Conservation (phyloP, 331 rosid species). For the Spiraea crenata region DNA sequence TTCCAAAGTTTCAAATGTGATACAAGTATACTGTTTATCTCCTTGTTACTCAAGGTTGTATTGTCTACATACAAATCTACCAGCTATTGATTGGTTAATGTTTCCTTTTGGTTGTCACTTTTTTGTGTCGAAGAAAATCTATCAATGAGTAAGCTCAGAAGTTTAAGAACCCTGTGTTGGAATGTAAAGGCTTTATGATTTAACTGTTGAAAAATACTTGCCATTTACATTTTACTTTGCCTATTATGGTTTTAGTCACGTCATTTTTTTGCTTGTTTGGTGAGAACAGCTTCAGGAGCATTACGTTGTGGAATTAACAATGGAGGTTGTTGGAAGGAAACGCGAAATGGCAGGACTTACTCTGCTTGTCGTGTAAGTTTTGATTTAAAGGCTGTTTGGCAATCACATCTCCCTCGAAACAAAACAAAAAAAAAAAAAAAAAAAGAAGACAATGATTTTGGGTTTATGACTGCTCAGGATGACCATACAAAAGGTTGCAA, state of each 20-base stretch:
- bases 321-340: constrained; percentile 94
- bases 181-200: not conserved
- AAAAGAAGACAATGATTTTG: not conserved
- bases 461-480: constrained; percentile 48
- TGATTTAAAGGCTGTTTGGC: not conserved
- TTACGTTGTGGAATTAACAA: constrained; percentile 76
- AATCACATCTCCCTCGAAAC: not conserved
- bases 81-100: not conserved
- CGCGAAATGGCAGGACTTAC: constrained; percentile 49
- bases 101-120: not conserved
- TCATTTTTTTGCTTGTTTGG: constrained; percentile 14
- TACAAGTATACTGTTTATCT: not conserved
- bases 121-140: not conserved
- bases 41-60: not conserved
- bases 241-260: not conserved
- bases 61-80: not conserved
- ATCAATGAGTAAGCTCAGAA: not conserved
- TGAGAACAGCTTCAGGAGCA: constrained; percentile 71
- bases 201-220: not conserved
- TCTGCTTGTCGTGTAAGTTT: constrained; percentile 82
- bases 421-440: not conserved
- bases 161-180: not conserved
- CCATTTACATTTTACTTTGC: not conserved
- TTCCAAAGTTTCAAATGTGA: not conserved
- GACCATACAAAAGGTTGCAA: constrained; percentile 67